These are phyloP conservation scores for Colletotrichum sp. DNA, from an alignment of 2,329 filamentous ascomycete genomes.

Conservation along the genomic window DNA sequence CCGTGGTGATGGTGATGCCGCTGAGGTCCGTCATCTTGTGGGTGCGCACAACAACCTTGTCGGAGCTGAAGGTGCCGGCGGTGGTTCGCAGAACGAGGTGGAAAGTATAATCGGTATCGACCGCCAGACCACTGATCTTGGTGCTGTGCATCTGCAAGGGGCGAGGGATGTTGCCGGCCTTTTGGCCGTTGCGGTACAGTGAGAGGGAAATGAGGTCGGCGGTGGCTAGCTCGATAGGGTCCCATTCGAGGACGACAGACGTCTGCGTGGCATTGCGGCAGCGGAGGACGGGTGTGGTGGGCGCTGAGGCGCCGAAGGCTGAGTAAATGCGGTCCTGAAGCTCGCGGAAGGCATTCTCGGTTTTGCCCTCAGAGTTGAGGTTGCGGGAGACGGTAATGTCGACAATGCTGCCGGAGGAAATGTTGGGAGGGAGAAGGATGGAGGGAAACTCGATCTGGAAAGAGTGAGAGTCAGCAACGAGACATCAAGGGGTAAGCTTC, in stretches of 20 bases:
- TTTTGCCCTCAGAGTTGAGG: constrained; percentile 74
- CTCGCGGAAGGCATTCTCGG: constrained; percentile 76
- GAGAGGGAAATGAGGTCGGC: constrained; percentile 89
- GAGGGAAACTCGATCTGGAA: constrained; percentile 96
- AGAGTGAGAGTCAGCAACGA: constrained; percentile 23
- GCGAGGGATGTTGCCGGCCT: constrained; percentile 92
- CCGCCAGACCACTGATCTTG: constrained; percentile 94
- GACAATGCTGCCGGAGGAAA: constrained; percentile 94
- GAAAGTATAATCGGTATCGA: constrained; percentile 96
- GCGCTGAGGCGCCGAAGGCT: constrained; percentile 83
- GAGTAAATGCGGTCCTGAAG: constrained; percentile 90
- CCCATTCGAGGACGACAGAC: constrained; percentile 98
- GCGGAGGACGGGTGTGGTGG: constrained; percentile 78
- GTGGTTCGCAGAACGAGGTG: constrained; percentile 90
- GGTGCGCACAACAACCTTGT: constrained; percentile 84
- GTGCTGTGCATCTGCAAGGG: constrained; percentile 89
- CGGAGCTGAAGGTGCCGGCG: constrained; percentile 84
- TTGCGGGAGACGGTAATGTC: constrained; percentile 97
- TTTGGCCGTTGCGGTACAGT: constrained; percentile 94
- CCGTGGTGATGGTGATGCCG: constrained; percentile 92
- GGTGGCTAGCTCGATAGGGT: constrained; percentile 90
- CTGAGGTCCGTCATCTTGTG: constrained; percentile 99
- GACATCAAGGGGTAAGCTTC: not conserved
- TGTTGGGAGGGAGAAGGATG: constrained; percentile 93
- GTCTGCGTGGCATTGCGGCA: constrained; percentile 98